Base-by-base conservation (phyloP, 257 asterid species). In the Capsicum pubescens region DNA sequence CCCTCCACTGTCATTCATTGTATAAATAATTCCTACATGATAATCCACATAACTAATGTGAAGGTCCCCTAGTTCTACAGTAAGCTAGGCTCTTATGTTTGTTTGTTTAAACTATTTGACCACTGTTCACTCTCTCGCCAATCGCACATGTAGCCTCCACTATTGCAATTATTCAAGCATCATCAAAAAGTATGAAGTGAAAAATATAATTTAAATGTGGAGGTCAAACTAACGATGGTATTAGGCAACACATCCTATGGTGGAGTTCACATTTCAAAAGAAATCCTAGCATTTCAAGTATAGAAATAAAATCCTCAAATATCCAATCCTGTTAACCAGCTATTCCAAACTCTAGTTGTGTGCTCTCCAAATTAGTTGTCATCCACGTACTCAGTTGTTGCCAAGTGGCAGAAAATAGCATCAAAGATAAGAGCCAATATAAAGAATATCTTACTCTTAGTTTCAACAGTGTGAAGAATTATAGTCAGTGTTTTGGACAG, bases 381-480 rank as follows among this genome's bases (percentile, higher is more conserved):
- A 42, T 72, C 80, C 60, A 72, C 2, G 19, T 42, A 72, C 80
- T 72, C 60, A 1, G 36, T 50, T 8, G 11, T 46, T 48, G 44
- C 80, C 80, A 21, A 3, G n/a, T 72, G 60, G 60, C 80, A 48
- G 80, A 54, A 54, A 72, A 72, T n/a, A 48, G 19, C 44, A 74
- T 19, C 32, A 52, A 74, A 50, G n/a, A 48, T 50, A 74, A 12
- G 57, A 19, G 60, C 60, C 17, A 74, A 74, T 19, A 74, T 74
- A 74, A 72, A 6, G 59, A 72, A 48, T 72, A 72, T 72, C 7
- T 48, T 72, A 3, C 81, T 21, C 61, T 77, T 77, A 64, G 32
- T 77, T 54, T 77, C 48, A 77, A 26, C 81, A 77, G 44, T 8
- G 81, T 77, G 26, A 77, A 77, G 48, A 77, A 48, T 77, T 54